Evolutionary conservation across 2,329 filamentous ascomycete species (phyloP).

Genomic region (Fusarium euwallaceae): DNA sequence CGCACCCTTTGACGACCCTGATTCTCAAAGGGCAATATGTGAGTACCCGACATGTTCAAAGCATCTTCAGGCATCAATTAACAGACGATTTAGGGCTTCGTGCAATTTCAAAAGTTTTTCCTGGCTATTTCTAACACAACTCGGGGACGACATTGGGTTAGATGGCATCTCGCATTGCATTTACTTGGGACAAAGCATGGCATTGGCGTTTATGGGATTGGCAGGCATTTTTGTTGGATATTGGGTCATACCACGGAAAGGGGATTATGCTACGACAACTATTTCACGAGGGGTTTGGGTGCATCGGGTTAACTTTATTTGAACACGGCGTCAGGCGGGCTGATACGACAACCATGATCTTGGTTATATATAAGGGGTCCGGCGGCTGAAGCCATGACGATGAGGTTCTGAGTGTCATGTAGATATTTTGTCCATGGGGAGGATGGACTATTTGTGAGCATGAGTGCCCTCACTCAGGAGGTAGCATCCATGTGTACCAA

Average conservation of each 20-base stretch:
- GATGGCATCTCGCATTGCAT: slow-evolving; percentile 30
- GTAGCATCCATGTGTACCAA: not conserved
- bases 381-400: not conserved
- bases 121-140: slow-evolving; percentile 50
- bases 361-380: slow-evolving; percentile 12
- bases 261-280: slow-evolving; percentile 27
- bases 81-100: slow-evolving; percentile 55
- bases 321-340: slow-evolving; percentile 35
- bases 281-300: slow-evolving; percentile 27
- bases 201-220: slow-evolving; percentile 47
- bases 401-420: not conserved
- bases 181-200: slow-evolving; percentile 42
- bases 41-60: slow-evolving; percentile 37
- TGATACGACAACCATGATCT: slow-evolving; percentile 9
- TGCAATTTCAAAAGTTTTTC: slow-evolving; percentile 59
- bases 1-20: slow-evolving; percentile 59
- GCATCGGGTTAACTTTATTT: slow-evolving; percentile 34
- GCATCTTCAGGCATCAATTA: slow-evolving; percentile 12
- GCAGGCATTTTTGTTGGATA: slow-evolving; percentile 28
- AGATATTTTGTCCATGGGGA: not conserved
- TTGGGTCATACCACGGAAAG: slow-evolving; percentile 30
- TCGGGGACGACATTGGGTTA: slow-evolving; percentile 22
- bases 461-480: not conserved
- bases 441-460: not conserved
- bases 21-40: slow-evolving; percentile 56